Percentiles rank a stretch among this genome's conserved stretches.
These are phyloP conservation scores for Neotropicomus parvogracilis DNA, from an alignment of 1,284 basidiomycete species.

Conservation along the genomic window DNA sequence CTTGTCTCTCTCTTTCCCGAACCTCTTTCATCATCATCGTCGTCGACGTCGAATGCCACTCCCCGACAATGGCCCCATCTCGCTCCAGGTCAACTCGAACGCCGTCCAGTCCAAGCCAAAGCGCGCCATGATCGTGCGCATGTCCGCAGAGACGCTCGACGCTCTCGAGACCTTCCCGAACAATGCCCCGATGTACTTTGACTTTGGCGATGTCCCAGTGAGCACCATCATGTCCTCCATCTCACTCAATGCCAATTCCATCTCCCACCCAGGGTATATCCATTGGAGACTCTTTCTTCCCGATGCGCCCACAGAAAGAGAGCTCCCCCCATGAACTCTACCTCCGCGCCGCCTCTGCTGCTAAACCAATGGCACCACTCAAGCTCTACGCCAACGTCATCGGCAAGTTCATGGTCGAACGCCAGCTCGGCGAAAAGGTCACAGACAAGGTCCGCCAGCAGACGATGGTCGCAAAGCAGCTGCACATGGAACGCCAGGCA, in stretches of 20 bases:
- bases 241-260: not conserved
- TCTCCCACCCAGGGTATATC: slow-evolving; percentile 51
- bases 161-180: slow-evolving; percentile 52
- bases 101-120: slow-evolving; percentile 57
- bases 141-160: slow-evolving; percentile 65
- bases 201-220: slow-evolving; percentile 58
- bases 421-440: slow-evolving; percentile 50
- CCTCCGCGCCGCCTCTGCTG: slow-evolving; percentile 53
- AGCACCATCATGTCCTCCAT: slow-evolving; percentile 22
- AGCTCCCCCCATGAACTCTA: slow-evolving; percentile 64
- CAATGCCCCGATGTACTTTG: slow-evolving; percentile 50
- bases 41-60: slow-evolving; percentile 67
- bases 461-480: slow-evolving; percentile 53
- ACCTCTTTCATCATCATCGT: too few relatives aligned
- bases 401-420: slow-evolving; percentile 63
- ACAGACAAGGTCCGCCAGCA: slow-evolving; percentile 54
- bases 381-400: slow-evolving; percentile 69
- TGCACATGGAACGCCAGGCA: slow-evolving; percentile 50
- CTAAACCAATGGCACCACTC: slow-evolving; percentile 57
- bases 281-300: slow-evolving; percentile 60
- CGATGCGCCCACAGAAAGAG: slow-evolving; percentile 53
- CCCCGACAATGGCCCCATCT: slow-evolving; percentile 48
- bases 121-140: slow-evolving; percentile 66
- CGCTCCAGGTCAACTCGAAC: slow-evolving; percentile 53
- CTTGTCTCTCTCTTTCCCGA: not conserved